These are phyloP conservation scores for Metarhizium anisopliae DNA, from an alignment of 2,329 filamentous ascomycete genomes.

Conservation along the genomic window DNA sequence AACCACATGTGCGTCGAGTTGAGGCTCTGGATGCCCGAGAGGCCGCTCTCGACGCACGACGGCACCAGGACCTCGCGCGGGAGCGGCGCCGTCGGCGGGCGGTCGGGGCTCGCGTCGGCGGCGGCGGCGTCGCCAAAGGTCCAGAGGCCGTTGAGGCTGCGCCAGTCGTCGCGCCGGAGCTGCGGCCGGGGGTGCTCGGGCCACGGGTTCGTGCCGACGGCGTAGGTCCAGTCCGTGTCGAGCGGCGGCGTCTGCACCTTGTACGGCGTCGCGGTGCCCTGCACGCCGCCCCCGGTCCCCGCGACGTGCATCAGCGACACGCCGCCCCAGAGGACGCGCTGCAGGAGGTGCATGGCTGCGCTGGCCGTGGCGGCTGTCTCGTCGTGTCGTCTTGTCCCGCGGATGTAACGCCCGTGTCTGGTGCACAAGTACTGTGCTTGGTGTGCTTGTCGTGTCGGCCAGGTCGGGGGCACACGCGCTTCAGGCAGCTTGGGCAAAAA, in stretches of 20 bases:
- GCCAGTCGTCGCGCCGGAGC: constrained; percentile 43
- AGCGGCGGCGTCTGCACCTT: constrained; percentile 30
- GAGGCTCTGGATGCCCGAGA: constrained; percentile 38
- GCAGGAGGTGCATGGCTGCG: constrained; percentile 2
- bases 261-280: constrained; percentile 19
- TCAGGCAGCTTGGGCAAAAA: too few relatives aligned
- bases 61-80: constrained; percentile 32
- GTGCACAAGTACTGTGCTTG: too few relatives aligned
- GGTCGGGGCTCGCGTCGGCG: constrained; percentile 7
- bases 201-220: constrained; percentile 45
- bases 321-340: not conserved
- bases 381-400: too few relatives aligned
- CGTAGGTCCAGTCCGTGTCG: constrained; percentile 42
- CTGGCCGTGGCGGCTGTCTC: too few relatives aligned
- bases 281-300: not conserved
- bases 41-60: constrained; percentile 33
- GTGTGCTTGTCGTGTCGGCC: too few relatives aligned
- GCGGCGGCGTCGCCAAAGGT: constrained; percentile 32
- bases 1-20: constrained; percentile 38
- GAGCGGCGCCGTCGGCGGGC: constrained; percentile 16
- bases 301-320: not conserved
- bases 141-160: constrained; percentile 51
- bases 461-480: too few relatives aligned
- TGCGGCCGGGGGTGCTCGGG: constrained; percentile 50
- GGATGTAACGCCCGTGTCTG: too few relatives aligned